Conservation (phyloP, 75 land plant species). For the Picea sitchensis region DNA sequence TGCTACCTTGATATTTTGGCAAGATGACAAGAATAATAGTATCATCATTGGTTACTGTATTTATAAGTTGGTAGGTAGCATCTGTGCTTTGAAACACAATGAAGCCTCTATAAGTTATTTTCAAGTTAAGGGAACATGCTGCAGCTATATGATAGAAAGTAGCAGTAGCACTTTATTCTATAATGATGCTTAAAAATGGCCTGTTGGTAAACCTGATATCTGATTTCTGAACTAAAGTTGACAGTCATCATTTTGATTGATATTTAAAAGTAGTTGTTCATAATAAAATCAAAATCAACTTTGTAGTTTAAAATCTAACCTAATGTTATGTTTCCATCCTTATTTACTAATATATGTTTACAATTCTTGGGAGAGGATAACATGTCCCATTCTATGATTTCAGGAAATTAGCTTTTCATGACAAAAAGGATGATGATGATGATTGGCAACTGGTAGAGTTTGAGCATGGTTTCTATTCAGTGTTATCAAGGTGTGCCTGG, state of each 20-base stretch:
- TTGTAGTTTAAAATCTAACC: background rate
- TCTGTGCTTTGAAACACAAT: background rate
- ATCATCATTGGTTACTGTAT: background rate
- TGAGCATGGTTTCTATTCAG: background rate
- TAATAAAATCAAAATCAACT: background rate
- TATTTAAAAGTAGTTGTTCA: background rate
- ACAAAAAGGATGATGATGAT: background rate
- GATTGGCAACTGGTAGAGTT: constrained; percentile 5
- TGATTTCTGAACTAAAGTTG: background rate
- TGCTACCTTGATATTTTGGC: background rate
- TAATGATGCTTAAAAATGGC: background rate
- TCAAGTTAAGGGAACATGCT: background rate
- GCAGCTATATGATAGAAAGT: background rate
- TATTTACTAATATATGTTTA: background rate
- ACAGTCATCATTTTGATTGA: background rate
- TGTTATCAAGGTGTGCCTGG: constrained; percentile 1
- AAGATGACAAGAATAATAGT: background rate
- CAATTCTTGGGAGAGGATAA: background rate
- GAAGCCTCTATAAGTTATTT: background rate
- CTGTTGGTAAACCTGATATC: background rate
- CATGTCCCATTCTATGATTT: background rate
- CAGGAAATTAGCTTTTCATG: constrained; percentile 3
- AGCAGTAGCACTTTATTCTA: background rate
- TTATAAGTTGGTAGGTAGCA: background rate
- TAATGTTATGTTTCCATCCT: background rate